phyloP scores from a whole-genome alignment of 73 alveolate genomes.

The Diophrys sp. region DNA sequence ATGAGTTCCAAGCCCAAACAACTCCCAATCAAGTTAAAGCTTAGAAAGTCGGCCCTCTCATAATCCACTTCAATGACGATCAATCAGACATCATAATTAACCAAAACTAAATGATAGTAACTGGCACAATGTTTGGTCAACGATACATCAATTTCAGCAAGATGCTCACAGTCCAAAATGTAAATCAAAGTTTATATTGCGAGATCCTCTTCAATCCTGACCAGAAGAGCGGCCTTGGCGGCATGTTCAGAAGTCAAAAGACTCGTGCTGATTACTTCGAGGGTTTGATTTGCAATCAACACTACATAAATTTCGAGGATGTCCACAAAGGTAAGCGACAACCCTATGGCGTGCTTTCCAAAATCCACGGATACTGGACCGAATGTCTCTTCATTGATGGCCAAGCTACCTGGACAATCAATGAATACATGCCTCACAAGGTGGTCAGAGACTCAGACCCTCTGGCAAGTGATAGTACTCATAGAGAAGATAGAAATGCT shows the following conservation, averaged over 20 bases:
- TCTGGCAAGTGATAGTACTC: constrained; percentile 28
- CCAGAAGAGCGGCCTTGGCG: constrained; percentile 31
- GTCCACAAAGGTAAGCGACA: constrained; percentile 13
- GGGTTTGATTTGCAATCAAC: constrained; percentile 30
- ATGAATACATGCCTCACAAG: constrained; percentile 15
- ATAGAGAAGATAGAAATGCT: constrained; percentile 37
- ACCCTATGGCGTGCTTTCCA: constrained; percentile 4
- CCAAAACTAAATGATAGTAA: constrained; percentile 23
- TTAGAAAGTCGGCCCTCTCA: constrained; percentile 27
- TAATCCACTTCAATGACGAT: constrained; percentile 26
- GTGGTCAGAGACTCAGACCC: constrained; percentile 28
- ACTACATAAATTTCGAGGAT: constrained; percentile 18
- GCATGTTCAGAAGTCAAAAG: constrained; percentile 23
- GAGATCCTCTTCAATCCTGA: constrained; percentile 54
- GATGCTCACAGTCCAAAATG: constrained; percentile 15
- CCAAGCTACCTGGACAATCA: constrained; percentile 26
- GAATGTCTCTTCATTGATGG: constrained; percentile 32
- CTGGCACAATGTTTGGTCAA: constrained; percentile 29
- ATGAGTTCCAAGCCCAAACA: constrained; percentile 35
- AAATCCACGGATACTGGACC: constrained; percentile 60
- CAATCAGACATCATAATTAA: constrained; percentile 23
- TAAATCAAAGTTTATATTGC: constrained; percentile 8
- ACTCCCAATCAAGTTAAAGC: neutral
- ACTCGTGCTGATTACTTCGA: constrained; percentile 52
- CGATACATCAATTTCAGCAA: constrained; percentile 18